phyloP scores from a whole-genome alignment of 2,329 filamentous ascomycete species.

The Acrodontium crateriforme region DNA sequence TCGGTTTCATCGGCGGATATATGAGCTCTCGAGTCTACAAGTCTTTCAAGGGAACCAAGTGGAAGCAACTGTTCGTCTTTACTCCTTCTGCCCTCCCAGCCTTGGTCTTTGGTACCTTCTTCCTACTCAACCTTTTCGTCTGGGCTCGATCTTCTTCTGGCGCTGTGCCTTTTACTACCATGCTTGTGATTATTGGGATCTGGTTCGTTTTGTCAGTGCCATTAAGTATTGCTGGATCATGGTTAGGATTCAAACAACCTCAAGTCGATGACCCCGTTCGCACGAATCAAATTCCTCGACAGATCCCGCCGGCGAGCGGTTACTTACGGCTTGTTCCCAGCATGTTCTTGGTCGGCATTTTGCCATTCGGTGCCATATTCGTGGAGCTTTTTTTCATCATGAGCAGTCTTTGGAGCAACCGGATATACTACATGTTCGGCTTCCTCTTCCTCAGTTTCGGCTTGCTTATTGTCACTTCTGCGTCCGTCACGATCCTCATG shows the following conservation, averaged over 20 bases:
- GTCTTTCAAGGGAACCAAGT: conserved; percentile 76
- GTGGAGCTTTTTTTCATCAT: conserved; percentile 99
- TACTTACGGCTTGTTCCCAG: conserved; percentile 80
- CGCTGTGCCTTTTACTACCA: conserved; percentile 90
- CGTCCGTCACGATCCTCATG: conserved; percentile 81
- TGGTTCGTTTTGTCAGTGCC: conserved; percentile 97
- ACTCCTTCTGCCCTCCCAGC: conserved; percentile 78
- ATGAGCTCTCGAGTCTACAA: conserved; percentile 86
- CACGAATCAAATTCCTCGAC: conserved; percentile 94
- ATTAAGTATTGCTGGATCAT: conserved; percentile 77
- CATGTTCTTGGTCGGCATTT: conserved; percentile 79
- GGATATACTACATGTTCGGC: conserved; percentile 99
- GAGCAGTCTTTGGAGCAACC: conserved; percentile 96
- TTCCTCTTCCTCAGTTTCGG: conserved; percentile 97
- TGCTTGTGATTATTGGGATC: conserved; percentile 83
- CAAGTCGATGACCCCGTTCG: conserved; percentile 68
- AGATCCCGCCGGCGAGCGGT: conserved; percentile 72
- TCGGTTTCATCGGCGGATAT: conserved; percentile 88
- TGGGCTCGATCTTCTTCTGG: conserved; percentile 89
- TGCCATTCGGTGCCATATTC: conserved; percentile 94
- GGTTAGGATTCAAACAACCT: conserved; percentile 69
- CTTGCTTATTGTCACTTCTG: conserved; percentile 90
- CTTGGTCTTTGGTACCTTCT: conserved; percentile 77
- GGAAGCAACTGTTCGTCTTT: conserved; percentile 84
- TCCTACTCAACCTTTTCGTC: conserved; percentile 89